These are phyloP conservation scores for Suillus luteus DNA, from an alignment of 768 basidiomycete species.

Conservation along the genomic window DNA sequence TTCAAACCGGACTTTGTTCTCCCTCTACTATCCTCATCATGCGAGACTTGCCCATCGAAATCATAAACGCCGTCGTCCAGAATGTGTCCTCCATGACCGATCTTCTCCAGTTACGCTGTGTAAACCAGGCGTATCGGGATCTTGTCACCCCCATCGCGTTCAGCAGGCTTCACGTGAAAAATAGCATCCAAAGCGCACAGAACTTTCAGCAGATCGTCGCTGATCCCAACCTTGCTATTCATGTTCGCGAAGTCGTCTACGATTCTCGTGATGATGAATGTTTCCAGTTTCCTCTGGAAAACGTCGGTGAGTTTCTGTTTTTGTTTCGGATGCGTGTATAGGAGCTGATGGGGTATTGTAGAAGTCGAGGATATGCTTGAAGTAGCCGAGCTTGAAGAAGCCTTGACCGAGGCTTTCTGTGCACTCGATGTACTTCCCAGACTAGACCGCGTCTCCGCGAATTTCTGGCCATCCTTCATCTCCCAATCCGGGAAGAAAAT, in stretches of 20 bases:
- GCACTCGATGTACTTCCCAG: conserved; percentile 22
- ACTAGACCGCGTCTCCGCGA: conserved; percentile 26
- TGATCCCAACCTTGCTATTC: conserved; percentile 23
- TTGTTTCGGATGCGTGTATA: background rate
- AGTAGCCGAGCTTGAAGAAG: conserved; percentile 34
- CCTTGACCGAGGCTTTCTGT: conserved; percentile 29
- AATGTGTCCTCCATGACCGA: conserved; percentile 28
- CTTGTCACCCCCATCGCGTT: conserved; percentile 30
- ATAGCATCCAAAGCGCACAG: conserved; percentile 30
- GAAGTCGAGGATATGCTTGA: conserved; percentile 29
- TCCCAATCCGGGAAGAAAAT: conserved; percentile 26
- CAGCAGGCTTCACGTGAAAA: conserved; percentile 25
- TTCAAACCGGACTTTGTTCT: background rate
- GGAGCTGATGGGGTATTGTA: conserved; percentile 13
- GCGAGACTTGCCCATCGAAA: conserved; percentile 31
- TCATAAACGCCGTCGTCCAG: conserved; percentile 26
- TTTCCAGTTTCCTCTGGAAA: conserved; percentile 25
- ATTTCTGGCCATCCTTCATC: conserved; percentile 34
- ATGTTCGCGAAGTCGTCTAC: conserved; percentile 32
- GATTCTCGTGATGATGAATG: conserved; percentile 28
- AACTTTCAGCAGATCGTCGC: conserved; percentile 25
- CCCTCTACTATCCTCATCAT: conserved; percentile 15
- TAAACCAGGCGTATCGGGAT: conserved; percentile 29
- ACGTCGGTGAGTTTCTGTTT: conserved; percentile 15
- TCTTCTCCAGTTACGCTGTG: conserved; percentile 29